These are phyloP conservation scores for Metarhizium anisopliae DNA, from an alignment of 2,329 filamentous ascomycete species.

Conservation along the genomic window DNA sequence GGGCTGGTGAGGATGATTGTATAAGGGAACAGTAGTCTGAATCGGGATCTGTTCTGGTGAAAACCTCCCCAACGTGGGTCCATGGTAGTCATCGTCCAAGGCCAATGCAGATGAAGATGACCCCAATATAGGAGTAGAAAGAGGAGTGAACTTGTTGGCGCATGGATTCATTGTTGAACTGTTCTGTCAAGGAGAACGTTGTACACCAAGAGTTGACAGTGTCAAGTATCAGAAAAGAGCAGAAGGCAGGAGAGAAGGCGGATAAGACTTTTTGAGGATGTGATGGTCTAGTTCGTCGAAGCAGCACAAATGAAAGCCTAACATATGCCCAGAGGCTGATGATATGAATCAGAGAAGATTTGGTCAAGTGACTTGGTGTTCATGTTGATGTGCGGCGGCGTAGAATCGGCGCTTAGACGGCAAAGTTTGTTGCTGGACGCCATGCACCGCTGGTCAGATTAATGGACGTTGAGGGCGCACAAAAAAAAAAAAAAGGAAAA, in stretches of 20 bases:
- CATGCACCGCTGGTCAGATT: neutral
- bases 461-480: neutral
- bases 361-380: neutral
- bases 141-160: constrained; percentile 5
- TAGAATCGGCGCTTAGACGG: neutral
- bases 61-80: neutral
- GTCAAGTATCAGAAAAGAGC: neutral
- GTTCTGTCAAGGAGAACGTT: neutral
- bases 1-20: neutral
- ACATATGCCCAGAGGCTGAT: neutral
- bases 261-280: neutral
- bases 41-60: neutral
- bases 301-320: neutral
- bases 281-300: neutral
- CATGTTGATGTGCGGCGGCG: neutral
- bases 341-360: neutral
- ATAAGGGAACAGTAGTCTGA: neutral
- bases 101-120: neutral
- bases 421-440: neutral
- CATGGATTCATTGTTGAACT: constrained; percentile 5
- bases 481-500: neutral
- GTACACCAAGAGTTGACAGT: neutral
- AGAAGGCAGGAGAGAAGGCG: neutral
- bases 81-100: neutral
- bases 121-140: neutral